Evolutionary conservation across 2,329 filamentous ascomycete genomes (phyloP).

Genomic region (Calonectria pauciramosa): DNA sequence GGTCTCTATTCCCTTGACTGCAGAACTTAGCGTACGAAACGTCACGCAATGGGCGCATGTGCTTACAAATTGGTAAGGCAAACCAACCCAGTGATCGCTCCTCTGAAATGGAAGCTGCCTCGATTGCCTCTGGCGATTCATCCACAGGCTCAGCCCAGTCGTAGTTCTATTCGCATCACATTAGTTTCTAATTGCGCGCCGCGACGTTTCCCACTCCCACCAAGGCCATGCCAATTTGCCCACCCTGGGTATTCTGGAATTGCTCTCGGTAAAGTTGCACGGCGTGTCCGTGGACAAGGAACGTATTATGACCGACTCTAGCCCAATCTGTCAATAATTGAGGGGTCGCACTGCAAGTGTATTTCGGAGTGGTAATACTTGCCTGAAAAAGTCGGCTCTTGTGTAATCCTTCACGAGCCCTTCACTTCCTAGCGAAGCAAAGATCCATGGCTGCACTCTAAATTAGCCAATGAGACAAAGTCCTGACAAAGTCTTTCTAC

Average conservation of each 20-base stretch:
- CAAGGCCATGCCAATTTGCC: slow-evolving; percentile 8
- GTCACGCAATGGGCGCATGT: no score
- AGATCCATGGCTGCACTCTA: slow-evolving; percentile 9
- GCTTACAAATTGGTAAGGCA: slow-evolving; percentile 6
- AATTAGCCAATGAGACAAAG: neutral
- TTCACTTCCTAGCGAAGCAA: neutral
- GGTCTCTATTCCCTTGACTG: slow-evolving; percentile 14
- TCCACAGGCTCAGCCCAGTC: slow-evolving; percentile 12
- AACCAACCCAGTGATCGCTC: slow-evolving; percentile 9
- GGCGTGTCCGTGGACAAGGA: neutral
- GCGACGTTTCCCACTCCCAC: neutral
- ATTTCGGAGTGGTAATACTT: neutral
- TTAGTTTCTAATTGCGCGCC: neutral
- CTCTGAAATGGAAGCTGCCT: neutral
- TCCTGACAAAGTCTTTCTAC: neutral
- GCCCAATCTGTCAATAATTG: neutral
- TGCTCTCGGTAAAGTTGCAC: neutral
- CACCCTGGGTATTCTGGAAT: neutral
- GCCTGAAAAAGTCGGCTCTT: slow-evolving; percentile 9
- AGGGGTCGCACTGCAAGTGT: neutral
- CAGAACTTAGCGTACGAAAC: neutral
- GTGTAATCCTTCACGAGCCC: slow-evolving; percentile 3
- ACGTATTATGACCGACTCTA: slow-evolving; percentile 7
- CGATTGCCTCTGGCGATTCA: neutral
- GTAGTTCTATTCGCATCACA: neutral